Evolutionary conservation across 352 stramenopile species (phyloP), one percentile per base, ranked within the genome.

Genomic region (Thraustotheca clavata): DNA sequence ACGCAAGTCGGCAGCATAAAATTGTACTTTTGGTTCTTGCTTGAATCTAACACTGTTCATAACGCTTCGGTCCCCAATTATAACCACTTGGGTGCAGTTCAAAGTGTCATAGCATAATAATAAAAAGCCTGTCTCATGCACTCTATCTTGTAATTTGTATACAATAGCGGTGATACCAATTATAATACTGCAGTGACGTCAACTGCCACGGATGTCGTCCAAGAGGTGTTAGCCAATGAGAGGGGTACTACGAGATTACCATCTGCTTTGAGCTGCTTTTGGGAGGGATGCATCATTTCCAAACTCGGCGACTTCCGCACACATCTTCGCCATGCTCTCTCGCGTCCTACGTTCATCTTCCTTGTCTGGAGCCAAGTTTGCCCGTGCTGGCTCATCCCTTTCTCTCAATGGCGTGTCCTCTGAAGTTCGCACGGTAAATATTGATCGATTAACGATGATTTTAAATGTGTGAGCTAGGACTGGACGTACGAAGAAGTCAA

Each of bases 401-500:
- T 83, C 82, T 11, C 71, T 91, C 7, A 81, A 81, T 0, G 82
- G 80, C 14, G 67, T 91, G 33, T 85, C 82, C 38, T 67, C 76
- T 39, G 76, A 91, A 46, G 67, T 89, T 31, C 82, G 82, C 46
- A 79, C 76, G 29, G 73, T 79, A 72, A 31, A 62, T 60, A 40
- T 18, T n/a, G n/a, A n/a, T n/a, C n/a, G n/a, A n/a, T n/a, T n/a
- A n/a, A n/a, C 24, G 49, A 16, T 59, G 6, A n/a, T 62, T 40
- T 16, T 4, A 5, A 29, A 40, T 49, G 22, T 3, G n/a, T n/a
- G n/a, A n/a, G n/a, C 2, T 40, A 95, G 74, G 83, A 98, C 72
- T 99, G 95, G 95, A 98, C 89, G 24, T 95, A 94, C 63, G 79
- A 92, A 22, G 93, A 99, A 69, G 96, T 99, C 68, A 84, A 95